These are phyloP conservation scores for Domatiomyces globalis DNA, from an alignment of 2,329 filamentous ascomycete genomes.

Conservation along the genomic window DNA sequence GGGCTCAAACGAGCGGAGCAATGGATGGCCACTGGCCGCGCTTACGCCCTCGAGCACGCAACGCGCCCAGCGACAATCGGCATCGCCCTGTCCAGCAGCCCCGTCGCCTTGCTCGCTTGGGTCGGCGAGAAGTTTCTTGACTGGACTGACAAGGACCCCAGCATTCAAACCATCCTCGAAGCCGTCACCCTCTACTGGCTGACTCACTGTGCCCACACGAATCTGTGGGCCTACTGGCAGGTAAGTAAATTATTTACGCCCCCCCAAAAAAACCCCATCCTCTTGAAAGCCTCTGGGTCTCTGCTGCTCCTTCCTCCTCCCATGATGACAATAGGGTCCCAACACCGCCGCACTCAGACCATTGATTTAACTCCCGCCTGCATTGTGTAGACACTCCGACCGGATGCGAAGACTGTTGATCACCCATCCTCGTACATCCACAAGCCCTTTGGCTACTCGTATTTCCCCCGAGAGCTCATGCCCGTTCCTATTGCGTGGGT, in stretches of 20 bases:
- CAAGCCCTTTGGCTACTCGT: conserved; percentile 12
- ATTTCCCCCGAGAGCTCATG: conserved; percentile 10
- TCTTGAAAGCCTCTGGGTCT: neutral
- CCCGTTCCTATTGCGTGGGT: conserved; percentile 14
- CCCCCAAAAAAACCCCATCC: neutral
- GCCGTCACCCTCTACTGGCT: conserved; percentile 27
- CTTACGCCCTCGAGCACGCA: conserved; percentile 40
- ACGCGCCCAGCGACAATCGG: conserved; percentile 44
- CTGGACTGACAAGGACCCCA: conserved; percentile 24
- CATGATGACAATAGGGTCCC: no score
- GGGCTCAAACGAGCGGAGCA: conserved; percentile 25
- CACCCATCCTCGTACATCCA: conserved; percentile 4
- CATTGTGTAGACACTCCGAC: neutral
- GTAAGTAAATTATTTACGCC: neutral
- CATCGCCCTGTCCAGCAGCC: conserved; percentile 38
- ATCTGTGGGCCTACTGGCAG: conserved; percentile 22
- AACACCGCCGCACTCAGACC: no score
- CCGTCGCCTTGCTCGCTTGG: conserved; percentile 44
- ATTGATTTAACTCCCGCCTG: neutral
- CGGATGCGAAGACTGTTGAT: neutral
- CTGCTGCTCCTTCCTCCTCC: no score
- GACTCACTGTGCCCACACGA: conserved; percentile 24
- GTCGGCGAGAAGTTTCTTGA: conserved; percentile 26
- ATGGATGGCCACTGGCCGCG: conserved; percentile 31
- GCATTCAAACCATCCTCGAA: conserved; percentile 23